Evolutionary conservation across 805 yeast species (phyloP).

Genomic region (Jamesozyma gamospora): DNA sequence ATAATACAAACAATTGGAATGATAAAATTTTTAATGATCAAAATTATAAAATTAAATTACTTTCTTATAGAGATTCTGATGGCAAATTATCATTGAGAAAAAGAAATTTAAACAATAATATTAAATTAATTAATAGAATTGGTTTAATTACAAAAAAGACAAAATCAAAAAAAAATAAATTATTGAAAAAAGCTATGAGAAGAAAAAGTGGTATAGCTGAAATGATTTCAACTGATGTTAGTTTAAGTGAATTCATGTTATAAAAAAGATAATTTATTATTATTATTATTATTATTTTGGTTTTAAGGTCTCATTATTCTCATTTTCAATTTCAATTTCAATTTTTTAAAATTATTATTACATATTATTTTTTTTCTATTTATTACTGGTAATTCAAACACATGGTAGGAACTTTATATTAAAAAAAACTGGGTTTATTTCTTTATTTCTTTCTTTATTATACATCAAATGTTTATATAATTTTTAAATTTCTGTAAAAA

Average conservation of each 20-base stretch:
- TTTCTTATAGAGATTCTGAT: slow-evolving; percentile 24
- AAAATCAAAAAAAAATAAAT: slow-evolving; percentile 5
- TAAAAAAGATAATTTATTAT: slow-evolving; percentile 4
- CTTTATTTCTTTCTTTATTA: too few species aligned
- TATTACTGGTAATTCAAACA: too few species aligned
- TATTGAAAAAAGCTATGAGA: slow-evolving; percentile 17
- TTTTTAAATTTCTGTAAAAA: too few species aligned
- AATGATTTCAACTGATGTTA: slow-evolving; percentile 28
- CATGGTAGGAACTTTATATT: too few species aligned
- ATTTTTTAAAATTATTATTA: too few species aligned
- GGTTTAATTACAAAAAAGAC: slow-evolving; percentile 7
- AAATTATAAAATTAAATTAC: slow-evolving; percentile 19
- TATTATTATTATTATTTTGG: not conserved
- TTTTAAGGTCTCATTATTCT: not conserved
- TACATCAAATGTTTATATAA: too few species aligned
- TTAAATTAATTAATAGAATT: slow-evolving; percentile 1
- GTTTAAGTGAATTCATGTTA: slow-evolving; percentile 28
- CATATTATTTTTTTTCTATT: too few species aligned
- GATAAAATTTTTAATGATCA: slow-evolving; percentile 5
- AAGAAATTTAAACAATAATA: slow-evolving; percentile 3
- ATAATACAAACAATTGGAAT: slow-evolving; percentile 4
- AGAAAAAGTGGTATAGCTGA: slow-evolving; percentile 27
- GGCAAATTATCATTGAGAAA: slow-evolving; percentile 24
- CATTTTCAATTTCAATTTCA: too few species aligned
- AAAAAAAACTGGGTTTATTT: too few species aligned